phyloP scores from a whole-genome alignment of 2,329 filamentous ascomycete species.

The Ceratocystis huliohia region DNA sequence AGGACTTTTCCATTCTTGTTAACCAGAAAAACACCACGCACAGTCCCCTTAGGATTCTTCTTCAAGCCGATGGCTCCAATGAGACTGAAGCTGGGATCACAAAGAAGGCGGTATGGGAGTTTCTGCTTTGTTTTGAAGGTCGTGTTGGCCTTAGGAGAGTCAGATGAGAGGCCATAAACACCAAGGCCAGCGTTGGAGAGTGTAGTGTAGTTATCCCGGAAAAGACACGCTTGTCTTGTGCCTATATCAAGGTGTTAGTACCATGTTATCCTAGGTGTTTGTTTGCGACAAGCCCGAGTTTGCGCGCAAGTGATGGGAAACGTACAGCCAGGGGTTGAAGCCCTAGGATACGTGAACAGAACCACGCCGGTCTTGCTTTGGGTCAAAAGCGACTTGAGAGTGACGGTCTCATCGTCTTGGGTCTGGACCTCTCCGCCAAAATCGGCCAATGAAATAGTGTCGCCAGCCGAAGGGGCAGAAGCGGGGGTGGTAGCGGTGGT shows the following conservation, averaged over 20 bases:
- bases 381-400: constrained; percentile 66
- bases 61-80: constrained; percentile 82
- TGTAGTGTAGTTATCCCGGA: constrained; percentile 70
- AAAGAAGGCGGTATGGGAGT: constrained; percentile 76
- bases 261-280: background rate
- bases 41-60: constrained; percentile 68
- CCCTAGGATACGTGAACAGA: constrained; percentile 90
- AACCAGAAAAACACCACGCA: constrained; percentile 77
- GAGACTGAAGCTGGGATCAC: constrained; percentile 60
- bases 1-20: constrained; percentile 72
- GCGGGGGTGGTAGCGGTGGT: background rate
- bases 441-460: constrained; percentile 42
- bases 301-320: constrained; percentile 17
- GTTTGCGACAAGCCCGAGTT: background rate
- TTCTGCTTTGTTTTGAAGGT: constrained; percentile 87
- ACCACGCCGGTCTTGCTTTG: constrained; percentile 77
- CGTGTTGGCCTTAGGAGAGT: constrained; percentile 82
- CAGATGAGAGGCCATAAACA: constrained; percentile 81
- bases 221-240: constrained; percentile 84
- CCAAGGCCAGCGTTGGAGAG: constrained; percentile 67
- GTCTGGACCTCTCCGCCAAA: constrained; percentile 68
- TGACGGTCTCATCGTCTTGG: constrained; percentile 69
- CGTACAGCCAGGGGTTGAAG: constrained; percentile 89
- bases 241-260: constrained; percentile 39
- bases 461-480: constrained; percentile 34